Evolutionary conservation across 306 rosid species (phyloP), one percentile per base, ranked within the genome.

Genomic region (Castanea crenata): DNA sequence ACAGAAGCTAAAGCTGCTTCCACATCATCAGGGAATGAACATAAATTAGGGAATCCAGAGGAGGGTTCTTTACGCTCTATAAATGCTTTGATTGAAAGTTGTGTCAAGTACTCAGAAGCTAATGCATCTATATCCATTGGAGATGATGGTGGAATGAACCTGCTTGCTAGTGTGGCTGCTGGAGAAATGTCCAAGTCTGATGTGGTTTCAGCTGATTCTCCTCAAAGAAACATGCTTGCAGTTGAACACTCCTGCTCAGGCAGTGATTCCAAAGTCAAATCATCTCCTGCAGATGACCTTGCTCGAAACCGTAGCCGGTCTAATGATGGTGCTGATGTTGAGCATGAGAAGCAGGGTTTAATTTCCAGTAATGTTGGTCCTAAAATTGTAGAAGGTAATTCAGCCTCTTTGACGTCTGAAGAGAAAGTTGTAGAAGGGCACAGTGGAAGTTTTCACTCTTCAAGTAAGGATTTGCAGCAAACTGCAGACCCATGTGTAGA

Each of bases 151-250:
- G 98, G 98, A 29, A 94, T 92, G 93, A 90, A 92, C 83, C 83
- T 94, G 56, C 97, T 92, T 19, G 98, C 97, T 61, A 84, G 90
- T 77, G 98, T 94, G 69, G 98, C 97, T 54, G 96, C 97, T 11
- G 96, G 90, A 34, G 97, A 89, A 80, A 90, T 92, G 56, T 86
- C 93, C 20, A 88, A 91, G 86, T 92, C 97, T 69, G 91, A 76
- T 68, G 75, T 77, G 76, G 88, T 80, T 25, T 84, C 94, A 34
- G 23, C 72, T 14, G 86, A 69, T 74, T 87, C 95, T 63, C 93
- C 92, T 1, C 90, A 76, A 71, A 87, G 89, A 80, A 84, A 80
- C 77, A 76, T 84, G 71, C 80, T 87, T 46, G 74, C 81, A 12
- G 88, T 76, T 38, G 94, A 85, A 79, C 85, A 83, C 49, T 75